Conservation (phyloP, 306 rosid species). For the Quercus dentata region DNA sequence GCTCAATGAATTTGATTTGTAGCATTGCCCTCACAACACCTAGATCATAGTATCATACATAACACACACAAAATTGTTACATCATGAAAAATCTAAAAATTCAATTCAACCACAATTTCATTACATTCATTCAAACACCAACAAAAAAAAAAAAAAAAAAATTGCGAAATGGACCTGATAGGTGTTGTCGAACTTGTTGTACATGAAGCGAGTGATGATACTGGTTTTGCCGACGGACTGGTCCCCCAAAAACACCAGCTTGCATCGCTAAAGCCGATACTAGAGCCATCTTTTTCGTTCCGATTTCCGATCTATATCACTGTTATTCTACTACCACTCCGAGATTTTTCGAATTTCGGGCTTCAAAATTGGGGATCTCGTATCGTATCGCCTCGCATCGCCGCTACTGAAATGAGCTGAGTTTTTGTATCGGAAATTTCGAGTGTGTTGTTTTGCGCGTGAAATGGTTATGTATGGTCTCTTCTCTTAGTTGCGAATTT, state of each 20-base stretch:
- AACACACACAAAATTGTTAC: neutral
- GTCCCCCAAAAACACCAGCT: constrained; percentile 59
- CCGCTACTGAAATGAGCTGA: too few relatives aligned
- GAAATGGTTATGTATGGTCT: too few relatives aligned
- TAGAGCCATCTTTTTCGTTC: constrained; percentile 33
- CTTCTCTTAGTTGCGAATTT: too few relatives aligned
- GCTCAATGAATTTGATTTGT: too few relatives aligned
- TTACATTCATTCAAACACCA: neutral
- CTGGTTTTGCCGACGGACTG: constrained; percentile 60
- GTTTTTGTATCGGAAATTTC: too few relatives aligned
- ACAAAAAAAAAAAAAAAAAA: too few relatives aligned
- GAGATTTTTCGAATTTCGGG: too few relatives aligned
- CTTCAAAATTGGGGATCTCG: too few relatives aligned
- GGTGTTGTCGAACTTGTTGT: constrained; percentile 59
- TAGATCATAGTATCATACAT: neutral
- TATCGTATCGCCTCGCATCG: too few relatives aligned
- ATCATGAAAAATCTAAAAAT: neutral
- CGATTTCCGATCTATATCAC: too few relatives aligned
- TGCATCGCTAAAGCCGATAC: constrained; percentile 55
- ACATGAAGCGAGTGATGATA: constrained; percentile 67
- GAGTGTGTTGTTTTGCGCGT: too few relatives aligned
- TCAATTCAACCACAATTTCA: neutral
- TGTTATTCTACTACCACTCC: too few relatives aligned
- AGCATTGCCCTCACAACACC: neutral
- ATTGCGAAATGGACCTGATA: constrained; percentile 30